phyloP scores from a whole-genome alignment of 345 rosid genomes.

The Physaria fendleri region DNA sequence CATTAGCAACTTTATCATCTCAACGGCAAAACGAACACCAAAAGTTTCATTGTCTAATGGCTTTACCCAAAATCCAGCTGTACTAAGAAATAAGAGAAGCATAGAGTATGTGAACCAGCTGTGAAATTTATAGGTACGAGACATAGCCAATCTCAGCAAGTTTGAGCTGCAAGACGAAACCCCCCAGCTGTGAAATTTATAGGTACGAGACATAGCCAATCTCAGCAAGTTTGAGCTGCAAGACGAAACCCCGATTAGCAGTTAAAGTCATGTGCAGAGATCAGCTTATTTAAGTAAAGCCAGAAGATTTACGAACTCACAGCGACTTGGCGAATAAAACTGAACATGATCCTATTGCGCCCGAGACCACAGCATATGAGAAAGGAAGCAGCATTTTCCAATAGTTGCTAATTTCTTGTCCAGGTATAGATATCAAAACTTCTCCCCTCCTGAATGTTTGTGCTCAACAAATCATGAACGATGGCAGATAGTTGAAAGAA shows the following conservation, averaged over 20 bases:
- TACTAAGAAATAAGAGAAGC: conserved; percentile 91
- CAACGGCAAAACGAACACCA: conserved; percentile 5
- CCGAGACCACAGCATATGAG: conserved; percentile 95
- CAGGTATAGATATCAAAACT: conserved; percentile 53
- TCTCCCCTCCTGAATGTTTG: conserved; percentile 74
- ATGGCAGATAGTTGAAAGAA: neutral
- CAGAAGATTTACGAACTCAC: conserved; percentile 40
- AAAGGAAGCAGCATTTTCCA: conserved; percentile 92
- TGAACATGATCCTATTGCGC: conserved; percentile 96
- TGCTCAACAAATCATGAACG: neutral
- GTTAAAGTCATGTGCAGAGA: too few species aligned
- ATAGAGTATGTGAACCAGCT: conserved; percentile 99
- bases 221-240: conserved; percentile 89
- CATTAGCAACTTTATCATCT: conserved; percentile 11
- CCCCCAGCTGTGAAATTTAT: conserved; percentile 68
- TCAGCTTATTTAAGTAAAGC: neutral
- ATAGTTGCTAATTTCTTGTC: conserved; percentile 67
- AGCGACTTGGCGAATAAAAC: conserved; percentile 97
- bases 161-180: conserved; percentile 63
- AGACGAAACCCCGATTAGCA: conserved; percentile 26
- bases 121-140: conserved; percentile 75
- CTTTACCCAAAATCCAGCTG: conserved; percentile 97
- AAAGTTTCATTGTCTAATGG: conserved; percentile 13
- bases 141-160: conserved; percentile 89
- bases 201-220: conserved; percentile 83